Evolutionary conservation across 176 grass and related monocot genomes (phyloP), one percentile per base, ranked within the genome.

Genomic region (Carex scoparia): DNA sequence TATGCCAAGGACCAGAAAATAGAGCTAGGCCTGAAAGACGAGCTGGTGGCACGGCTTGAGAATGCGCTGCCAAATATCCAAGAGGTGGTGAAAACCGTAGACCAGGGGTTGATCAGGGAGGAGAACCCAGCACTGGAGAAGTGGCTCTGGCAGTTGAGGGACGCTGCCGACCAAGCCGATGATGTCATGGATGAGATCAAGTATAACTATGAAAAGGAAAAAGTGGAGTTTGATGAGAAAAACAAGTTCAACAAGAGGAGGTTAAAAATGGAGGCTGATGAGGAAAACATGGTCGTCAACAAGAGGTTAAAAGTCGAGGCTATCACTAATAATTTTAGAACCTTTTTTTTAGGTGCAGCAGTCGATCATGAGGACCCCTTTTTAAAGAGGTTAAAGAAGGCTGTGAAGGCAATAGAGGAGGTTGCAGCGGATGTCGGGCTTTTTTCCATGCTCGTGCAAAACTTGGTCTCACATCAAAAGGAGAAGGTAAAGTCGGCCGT

Each of bases 381-480:
- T 31, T 44, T 79, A 4, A 69, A 80, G 73, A 51, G 16, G 38
- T 69, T 88, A n/a, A 85, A 72, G 9, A 18, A 61, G 13, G 81
- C 61, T 19, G 14, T 88, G 31, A 85, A 68, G n/a, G 23, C 3
- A 1, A 69, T 85, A 33, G 59, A 80, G 80, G 40, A 42, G 3
- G 40, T 42, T 42, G 4, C 40, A 4, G 3, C 3, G 4, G 4
- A 5, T 42, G 40, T 79, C 13, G 82, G 10, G 18, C 48, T 8
- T 0, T 88, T 80, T 61, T 79, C 69, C 82, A 5, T 11, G 11
- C 32, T 71, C 72, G 55, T 16, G 3, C n/a, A 9, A 7, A 4
- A 60, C 6, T 81, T 60, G 35, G 37, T 1, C 10, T 56, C 65
- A 16, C 19, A 65, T n/a, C 12, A 37, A 10, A 55, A 65, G 7